A percentile compares a stretch with the other conserved stretches of the same genome.
Conservation (phyloP, 331 rosid species). For the Phaseolus coccineus region DNA sequence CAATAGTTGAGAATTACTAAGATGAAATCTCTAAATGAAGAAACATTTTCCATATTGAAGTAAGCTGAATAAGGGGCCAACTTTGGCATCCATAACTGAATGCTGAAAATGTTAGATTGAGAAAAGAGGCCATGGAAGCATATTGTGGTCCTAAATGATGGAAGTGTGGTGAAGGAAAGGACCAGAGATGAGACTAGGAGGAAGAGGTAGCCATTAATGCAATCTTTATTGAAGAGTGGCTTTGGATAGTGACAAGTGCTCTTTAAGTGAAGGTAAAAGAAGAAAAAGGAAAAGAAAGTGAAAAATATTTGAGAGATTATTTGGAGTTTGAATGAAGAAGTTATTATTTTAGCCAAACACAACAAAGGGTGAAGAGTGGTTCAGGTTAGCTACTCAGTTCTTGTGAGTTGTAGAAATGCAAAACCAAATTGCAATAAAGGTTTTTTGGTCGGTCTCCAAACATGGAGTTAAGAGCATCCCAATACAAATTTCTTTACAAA, state of each 20-base stretch:
- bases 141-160: slow-evolving; percentile 40
- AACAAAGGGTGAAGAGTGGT: background rate
- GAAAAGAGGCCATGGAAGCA: slow-evolving; percentile 10
- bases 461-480: too few species aligned
- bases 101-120: background rate
- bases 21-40: slow-evolving; percentile 17
- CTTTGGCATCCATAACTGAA: background rate
- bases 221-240: slow-evolving; percentile 27
- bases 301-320: too few species aligned
- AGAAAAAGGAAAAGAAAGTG: background rate
- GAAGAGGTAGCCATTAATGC: slow-evolving; percentile 2
- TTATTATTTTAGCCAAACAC: slow-evolving; percentile 1
- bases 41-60: slow-evolving; percentile 3
- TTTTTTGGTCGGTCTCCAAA: too few species aligned
- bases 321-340: slow-evolving; percentile 3
- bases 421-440: too few species aligned
- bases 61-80: slow-evolving; percentile 18
- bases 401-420: too few species aligned
- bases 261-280: slow-evolving; percentile 31
- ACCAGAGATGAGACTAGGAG: background rate
- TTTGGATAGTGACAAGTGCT: slow-evolving; percentile 27
- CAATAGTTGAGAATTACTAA: slow-evolving; percentile 19
- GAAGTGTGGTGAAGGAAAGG: background rate
- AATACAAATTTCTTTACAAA: too few species aligned
- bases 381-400: background rate